Conservation (phyloP, 148 eudicot species). For the Rhododendron williamsianum region DNA sequence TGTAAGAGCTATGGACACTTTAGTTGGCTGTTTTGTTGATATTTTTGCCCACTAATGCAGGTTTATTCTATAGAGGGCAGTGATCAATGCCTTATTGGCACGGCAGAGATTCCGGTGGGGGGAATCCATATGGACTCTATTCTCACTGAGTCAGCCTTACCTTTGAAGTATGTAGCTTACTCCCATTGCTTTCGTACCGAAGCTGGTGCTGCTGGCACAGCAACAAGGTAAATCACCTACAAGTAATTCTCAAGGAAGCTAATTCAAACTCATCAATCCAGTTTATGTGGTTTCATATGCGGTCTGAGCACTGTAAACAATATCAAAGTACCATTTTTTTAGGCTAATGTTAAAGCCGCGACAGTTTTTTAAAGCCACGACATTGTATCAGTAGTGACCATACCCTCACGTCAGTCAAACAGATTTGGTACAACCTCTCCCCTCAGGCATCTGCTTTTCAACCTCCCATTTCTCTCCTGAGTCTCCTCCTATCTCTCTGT, state of each 20-base stretch:
- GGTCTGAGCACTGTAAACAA: background rate
- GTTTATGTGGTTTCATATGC: background rate
- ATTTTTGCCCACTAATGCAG: background rate
- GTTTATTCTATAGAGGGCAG: constrained; percentile 10
- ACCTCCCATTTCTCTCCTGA: too few species aligned
- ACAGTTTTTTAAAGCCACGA: too few species aligned
- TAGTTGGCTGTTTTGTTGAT: background rate
- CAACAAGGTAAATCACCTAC: constrained; percentile 54
- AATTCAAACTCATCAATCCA: background rate
- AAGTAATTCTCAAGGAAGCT: background rate
- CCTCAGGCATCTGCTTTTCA: too few species aligned
- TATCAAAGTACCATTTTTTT: background rate
- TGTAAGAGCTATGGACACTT: background rate
- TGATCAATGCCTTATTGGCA: constrained; percentile 11
- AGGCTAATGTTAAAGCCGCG: too few species aligned
- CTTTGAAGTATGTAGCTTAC: constrained; percentile 30
- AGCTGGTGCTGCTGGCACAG: constrained; percentile 94
- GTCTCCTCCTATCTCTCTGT: background rate
- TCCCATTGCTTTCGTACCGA: constrained; percentile 98
- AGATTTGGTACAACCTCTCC: too few species aligned
- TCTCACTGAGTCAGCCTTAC: constrained; percentile 5
- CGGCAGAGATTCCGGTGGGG: constrained; percentile 12
- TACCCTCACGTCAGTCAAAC: too few species aligned
- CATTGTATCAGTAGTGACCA: too few species aligned
- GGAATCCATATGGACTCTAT: constrained; percentile 20